These are phyloP conservation scores for Camelina sativa DNA, from an alignment of 345 rosid genomes.

Conservation along the genomic window DNA sequence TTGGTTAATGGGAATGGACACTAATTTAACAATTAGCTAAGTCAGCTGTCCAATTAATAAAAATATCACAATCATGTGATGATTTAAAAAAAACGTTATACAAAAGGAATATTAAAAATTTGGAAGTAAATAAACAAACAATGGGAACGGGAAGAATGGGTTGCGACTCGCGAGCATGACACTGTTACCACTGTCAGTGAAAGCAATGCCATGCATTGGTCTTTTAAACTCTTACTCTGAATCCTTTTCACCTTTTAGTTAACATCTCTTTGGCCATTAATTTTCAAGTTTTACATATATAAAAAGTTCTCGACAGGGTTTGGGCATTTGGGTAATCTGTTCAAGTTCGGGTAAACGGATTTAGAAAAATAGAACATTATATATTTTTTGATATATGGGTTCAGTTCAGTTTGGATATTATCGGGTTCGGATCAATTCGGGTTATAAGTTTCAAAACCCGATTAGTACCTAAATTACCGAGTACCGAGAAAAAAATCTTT, in stretches of 20 bases:
- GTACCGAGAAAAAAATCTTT: too few relatives aligned
- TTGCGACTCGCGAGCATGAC: neutral
- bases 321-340: too few relatives aligned
- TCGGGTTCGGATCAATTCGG: too few relatives aligned
- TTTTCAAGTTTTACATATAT: too few relatives aligned
- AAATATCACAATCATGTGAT: neutral
- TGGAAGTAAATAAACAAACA: neutral
- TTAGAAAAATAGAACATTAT: too few relatives aligned
- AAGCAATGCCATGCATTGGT: conserved; percentile 39
- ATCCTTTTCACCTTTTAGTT: neutral
- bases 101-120: conserved; percentile 8
- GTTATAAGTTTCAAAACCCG: too few relatives aligned
- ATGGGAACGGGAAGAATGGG: conserved; percentile 19
- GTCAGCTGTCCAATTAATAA: neutral
- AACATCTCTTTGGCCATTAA: neutral
- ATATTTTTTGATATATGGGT: too few relatives aligned
- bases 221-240: neutral
- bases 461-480: too few relatives aligned
- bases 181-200: conserved; percentile 22
- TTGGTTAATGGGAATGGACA: neutral
- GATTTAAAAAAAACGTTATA: neutral
- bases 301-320: too few relatives aligned
- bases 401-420: too few relatives aligned
- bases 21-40: neutral
- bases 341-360: too few relatives aligned